A percentile compares a stretch with the other conserved stretches of the same genome.
phyloP scores from a whole-genome alignment of 2,329 filamentous ascomycete species.

The Metarhizium humberi region DNA sequence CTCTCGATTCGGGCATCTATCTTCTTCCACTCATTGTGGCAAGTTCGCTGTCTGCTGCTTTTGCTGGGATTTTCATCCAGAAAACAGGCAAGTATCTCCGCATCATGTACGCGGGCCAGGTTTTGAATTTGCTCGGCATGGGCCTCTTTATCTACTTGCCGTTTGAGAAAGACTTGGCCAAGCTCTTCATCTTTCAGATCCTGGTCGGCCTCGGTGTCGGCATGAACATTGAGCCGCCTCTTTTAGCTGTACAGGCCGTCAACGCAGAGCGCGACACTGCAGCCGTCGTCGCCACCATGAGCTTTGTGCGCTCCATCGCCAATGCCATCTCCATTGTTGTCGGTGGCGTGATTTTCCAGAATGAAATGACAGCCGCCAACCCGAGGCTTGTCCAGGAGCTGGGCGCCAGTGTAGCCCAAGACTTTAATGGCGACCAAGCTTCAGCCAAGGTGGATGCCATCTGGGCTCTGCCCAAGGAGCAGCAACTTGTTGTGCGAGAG shows the following conservation, averaged over 20 bases:
- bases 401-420: too few relatives aligned
- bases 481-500: too few relatives aligned
- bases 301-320: conserved; percentile 53
- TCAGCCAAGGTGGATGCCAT: too few relatives aligned
- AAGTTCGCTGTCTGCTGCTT: background rate
- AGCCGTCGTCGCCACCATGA: conserved; percentile 42
- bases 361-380: conserved; percentile 38
- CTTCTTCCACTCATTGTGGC: conserved; percentile 46
- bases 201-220: conserved; percentile 52
- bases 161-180: conserved; percentile 34
- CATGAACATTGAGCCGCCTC: conserved; percentile 49
- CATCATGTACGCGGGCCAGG: background rate
- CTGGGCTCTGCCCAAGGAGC: too few relatives aligned
- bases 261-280: background rate
- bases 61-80: background rate
- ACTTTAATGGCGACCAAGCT: too few relatives aligned
- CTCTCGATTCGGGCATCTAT: conserved; percentile 51
- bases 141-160: conserved; percentile 42
- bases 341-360: conserved; percentile 64
- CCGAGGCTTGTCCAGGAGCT: too few relatives aligned
- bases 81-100: background rate
- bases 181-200: conserved; percentile 46
- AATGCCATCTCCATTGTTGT: conserved; percentile 58
- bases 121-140: background rate
- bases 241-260: background rate